These are phyloP conservation scores for Plantago ovata DNA, from an alignment of 257 asterid genomes.

Conservation along the genomic window DNA sequence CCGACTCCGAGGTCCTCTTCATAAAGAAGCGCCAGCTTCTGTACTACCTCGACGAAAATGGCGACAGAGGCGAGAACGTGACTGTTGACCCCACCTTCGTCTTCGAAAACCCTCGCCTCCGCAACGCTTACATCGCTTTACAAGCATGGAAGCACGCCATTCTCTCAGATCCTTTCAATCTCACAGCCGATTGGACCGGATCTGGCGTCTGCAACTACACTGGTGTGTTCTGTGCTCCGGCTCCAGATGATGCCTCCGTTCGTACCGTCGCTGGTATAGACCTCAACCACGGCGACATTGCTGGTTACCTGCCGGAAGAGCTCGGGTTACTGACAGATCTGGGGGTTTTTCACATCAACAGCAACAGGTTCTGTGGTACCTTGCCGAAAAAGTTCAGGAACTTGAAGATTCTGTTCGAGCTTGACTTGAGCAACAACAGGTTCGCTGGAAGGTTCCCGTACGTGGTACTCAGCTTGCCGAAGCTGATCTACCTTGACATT, in stretches of 20 bases:
- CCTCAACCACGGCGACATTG: slow-evolving; percentile 87
- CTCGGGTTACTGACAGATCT: slow-evolving; percentile 81
- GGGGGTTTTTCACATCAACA: slow-evolving; percentile 72
- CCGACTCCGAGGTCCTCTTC: slow-evolving; percentile 49
- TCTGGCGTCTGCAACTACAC: slow-evolving; percentile 69
- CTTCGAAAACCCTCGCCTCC: slow-evolving; percentile 60
- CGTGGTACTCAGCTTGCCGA: slow-evolving; percentile 67
- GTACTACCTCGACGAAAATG: slow-evolving; percentile 73
- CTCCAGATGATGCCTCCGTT: slow-evolving; percentile 46
- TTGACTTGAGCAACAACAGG: slow-evolving; percentile 82
- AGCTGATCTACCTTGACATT: slow-evolving; percentile 55
- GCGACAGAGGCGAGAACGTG: slow-evolving; percentile 70
- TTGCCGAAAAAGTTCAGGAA: slow-evolving; percentile 53
- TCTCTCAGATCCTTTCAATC: slow-evolving; percentile 71
- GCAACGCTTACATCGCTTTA: slow-evolving; percentile 73
- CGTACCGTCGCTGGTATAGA: slow-evolving; percentile 77
- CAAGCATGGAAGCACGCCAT: slow-evolving; percentile 90
- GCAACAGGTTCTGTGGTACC: slow-evolving; percentile 78
- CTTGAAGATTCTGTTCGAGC: slow-evolving; percentile 57
- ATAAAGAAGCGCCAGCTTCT: slow-evolving; percentile 64
- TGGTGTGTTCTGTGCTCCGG: slow-evolving; percentile 70
- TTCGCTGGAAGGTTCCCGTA: slow-evolving; percentile 84
- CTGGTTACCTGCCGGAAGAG: slow-evolving; percentile 84
- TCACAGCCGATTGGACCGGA: slow-evolving; percentile 70
- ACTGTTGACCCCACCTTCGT: slow-evolving; percentile 59